Evolutionary conservation across 495 filamentous ascomycete genomes (phyloP).

Genomic region (Aspergillus campestris): DNA sequence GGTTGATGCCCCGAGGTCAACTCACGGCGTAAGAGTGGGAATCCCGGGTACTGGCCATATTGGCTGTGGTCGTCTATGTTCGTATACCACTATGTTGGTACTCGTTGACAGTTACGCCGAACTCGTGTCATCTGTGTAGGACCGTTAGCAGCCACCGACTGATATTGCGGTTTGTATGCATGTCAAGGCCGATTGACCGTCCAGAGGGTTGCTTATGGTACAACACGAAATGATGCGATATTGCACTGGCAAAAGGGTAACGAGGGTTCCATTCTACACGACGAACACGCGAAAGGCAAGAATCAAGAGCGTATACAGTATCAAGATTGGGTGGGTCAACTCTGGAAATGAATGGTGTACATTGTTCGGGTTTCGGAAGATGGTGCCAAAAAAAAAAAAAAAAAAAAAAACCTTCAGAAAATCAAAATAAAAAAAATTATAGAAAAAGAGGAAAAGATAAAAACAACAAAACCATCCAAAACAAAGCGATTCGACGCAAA

Average conservation of each 20-base stretch:
- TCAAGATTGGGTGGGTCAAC: not conserved
- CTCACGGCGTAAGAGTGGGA: conserved; percentile 42
- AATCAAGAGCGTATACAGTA: not conserved
- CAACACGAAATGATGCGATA: too few species aligned
- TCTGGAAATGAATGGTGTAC: too few species aligned
- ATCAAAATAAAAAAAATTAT: not conserved
- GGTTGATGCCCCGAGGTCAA: conserved; percentile 2
- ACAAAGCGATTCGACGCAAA: conserved; percentile 1
- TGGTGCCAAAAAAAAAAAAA: not conserved
- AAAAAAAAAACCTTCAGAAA: not conserved
- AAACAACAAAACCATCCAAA: not conserved
- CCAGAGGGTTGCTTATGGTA: too few species aligned
- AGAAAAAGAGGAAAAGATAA: not conserved
- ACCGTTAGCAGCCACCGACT: conserved; percentile 14
- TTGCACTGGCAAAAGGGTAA: too few species aligned
- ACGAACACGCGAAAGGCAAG: not conserved
- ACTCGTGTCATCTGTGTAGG: conserved; percentile 29
- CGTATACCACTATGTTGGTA: conserved; percentile 20
- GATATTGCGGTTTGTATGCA: not conserved
- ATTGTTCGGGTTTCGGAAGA: not conserved
- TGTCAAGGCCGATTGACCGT: too few species aligned
- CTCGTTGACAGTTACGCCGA: conserved; percentile 28
- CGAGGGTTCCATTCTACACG: too few species aligned
- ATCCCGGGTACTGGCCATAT: conserved; percentile 41
- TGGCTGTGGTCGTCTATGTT: conserved; percentile 19